Evolutionary conservation across 192 early-diverging fungal species (phyloP).

Genomic region (Coemansia sp.): DNA sequence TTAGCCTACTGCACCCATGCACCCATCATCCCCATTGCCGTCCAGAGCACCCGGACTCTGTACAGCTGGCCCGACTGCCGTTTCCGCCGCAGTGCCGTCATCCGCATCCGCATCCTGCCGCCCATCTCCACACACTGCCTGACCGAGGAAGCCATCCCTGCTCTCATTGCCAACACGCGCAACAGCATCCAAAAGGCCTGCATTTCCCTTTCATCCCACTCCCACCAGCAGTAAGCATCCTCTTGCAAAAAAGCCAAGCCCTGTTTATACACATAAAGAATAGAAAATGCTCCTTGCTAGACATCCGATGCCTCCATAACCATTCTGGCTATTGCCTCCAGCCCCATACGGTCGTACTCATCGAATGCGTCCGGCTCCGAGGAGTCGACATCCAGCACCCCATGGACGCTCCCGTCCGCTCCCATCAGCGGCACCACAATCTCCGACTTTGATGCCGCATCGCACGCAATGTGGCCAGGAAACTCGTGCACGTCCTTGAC

Average conservation of each 20-base stretch:
- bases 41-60: constrained; percentile 60
- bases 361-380: constrained; percentile 64
- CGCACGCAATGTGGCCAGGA: constrained; percentile 89
- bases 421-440: constrained; percentile 75
- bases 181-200: constrained; percentile 41
- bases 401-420: constrained; percentile 54
- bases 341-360: constrained; percentile 62
- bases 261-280: too few species aligned
- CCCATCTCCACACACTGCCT: constrained; percentile 45
- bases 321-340: constrained; percentile 64
- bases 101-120: constrained; percentile 46
- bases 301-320: constrained; percentile 54
- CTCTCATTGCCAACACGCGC: constrained; percentile 43
- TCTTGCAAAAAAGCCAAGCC: too few species aligned
- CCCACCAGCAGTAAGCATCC: not conserved
- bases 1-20: constrained; percentile 80
- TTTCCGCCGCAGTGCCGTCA: constrained; percentile 41
- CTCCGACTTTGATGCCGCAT: constrained; percentile 79
- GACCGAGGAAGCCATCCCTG: constrained; percentile 49
- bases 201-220: constrained; percentile 15
- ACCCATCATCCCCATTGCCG: constrained; percentile 86
- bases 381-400: constrained; percentile 73
- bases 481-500: constrained; percentile 81
- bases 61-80: constrained; percentile 41
- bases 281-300: not conserved